phyloP scores from a whole-genome alignment of 192 early-diverging fungal genomes.

The Rhizophagus prolifer region DNA sequence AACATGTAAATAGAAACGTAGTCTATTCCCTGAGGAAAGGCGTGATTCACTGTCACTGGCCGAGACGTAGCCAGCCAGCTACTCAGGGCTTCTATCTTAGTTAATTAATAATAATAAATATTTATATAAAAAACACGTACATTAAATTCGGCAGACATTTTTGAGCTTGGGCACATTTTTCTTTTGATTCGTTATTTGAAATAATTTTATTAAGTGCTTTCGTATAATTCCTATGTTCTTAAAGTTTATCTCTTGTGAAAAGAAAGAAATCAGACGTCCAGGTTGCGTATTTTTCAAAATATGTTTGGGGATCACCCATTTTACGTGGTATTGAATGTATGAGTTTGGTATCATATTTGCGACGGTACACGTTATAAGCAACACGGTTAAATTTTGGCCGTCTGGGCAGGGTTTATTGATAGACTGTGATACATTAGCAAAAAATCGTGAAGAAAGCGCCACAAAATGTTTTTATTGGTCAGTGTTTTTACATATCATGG shows the following conservation, averaged over 20 bases:
- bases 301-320: conserved; percentile 7
- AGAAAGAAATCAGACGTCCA: background rate
- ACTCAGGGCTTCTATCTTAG: conserved; percentile 26
- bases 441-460: too few species aligned
- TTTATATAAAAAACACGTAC: conserved; percentile 24
- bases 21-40: conserved; percentile 25
- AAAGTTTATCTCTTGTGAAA: conserved; percentile 19
- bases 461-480: too few species aligned
- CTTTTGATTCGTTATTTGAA: conserved; percentile 25
- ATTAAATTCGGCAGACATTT: conserved; percentile 9
- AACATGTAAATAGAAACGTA: conserved; percentile 25
- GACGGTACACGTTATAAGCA: too few species aligned
- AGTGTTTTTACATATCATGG: too few species aligned
- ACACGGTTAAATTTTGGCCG: too few species aligned
- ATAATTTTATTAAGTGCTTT: conserved; percentile 20
- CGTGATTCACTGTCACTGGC: conserved; percentile 17
- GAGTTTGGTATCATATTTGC: too few species aligned
- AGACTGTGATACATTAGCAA: too few species aligned
- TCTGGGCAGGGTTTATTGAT: too few species aligned
- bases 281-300: background rate
- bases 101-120: conserved; percentile 19
- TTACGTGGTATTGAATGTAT: too few species aligned
- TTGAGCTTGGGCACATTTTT: conserved; percentile 13
- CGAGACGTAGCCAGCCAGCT: conserved; percentile 12
- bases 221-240: conserved; percentile 17